Evolutionary conservation across 2,329 filamentous ascomycete species (phyloP).

Genomic region (Trichoderma citrinoviride): DNA sequence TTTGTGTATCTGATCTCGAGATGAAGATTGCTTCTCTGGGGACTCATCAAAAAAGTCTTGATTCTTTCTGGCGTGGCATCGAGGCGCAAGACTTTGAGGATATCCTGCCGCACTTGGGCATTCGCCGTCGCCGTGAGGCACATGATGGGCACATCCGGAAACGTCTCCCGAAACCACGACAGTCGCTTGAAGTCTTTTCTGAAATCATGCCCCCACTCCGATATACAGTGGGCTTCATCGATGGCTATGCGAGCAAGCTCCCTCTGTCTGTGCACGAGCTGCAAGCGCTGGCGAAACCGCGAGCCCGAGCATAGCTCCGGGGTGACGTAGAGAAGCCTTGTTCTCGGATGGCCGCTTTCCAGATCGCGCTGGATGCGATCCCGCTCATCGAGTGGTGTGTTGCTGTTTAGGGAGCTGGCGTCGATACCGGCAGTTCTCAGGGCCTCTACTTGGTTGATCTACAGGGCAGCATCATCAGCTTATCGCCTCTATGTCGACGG

Average conservation of each 20-base stretch:
- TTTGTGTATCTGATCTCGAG: conserved; percentile 83
- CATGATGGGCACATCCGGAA: conserved; percentile 84
- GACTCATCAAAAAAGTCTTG: conserved; percentile 77
- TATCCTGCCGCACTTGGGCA: conserved; percentile 73
- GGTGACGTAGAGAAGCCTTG: conserved; percentile 85
- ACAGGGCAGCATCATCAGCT: conserved; percentile 10
- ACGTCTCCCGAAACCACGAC: conserved; percentile 77
- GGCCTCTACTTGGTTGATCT: conserved; percentile 90
- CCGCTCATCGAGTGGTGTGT: conserved; percentile 64
- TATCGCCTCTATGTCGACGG: background rate
- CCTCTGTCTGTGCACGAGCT: conserved; percentile 71
- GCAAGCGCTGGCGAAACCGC: conserved; percentile 71
- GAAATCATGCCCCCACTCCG: conserved; percentile 98
- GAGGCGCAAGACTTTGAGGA: conserved; percentile 71
- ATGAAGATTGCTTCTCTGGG: conserved; percentile 80
- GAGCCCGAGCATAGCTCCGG: conserved; percentile 81
- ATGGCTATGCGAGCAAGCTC: conserved; percentile 87
- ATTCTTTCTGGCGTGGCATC: conserved; percentile 57
- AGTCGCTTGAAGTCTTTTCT: conserved; percentile 87
- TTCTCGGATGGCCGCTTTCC: conserved; percentile 80
- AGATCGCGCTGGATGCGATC: conserved; percentile 74
- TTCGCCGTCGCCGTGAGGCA: conserved; percentile 93
- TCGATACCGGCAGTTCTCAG: conserved; percentile 71
- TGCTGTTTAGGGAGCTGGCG: conserved; percentile 85
- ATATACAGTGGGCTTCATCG: conserved; percentile 95